Evolutionary conservation across 352 stramenopile genomes (phyloP), one percentile per base, ranked within the genome.

Genomic region (Phytopythium kandeliae): DNA sequence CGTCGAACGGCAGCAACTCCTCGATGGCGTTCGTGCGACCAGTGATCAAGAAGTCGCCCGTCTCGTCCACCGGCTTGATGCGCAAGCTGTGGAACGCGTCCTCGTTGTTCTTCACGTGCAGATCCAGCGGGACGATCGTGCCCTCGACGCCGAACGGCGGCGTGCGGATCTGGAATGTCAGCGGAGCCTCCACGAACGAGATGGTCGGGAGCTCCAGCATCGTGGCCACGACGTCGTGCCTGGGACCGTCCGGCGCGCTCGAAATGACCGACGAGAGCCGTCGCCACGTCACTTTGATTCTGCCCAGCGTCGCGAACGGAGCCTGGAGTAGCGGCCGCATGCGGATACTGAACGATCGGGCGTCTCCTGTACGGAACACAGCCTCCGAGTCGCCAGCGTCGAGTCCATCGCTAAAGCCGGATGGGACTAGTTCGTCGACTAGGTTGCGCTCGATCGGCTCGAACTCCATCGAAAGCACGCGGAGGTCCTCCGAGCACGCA

Each of bases 111-210:
- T 63, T 64, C 28, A 92, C 60, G 9, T 58, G 57, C 26, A 95
- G 59, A 30, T 81, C 64, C 55, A 92, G 69, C 26, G 58, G 55
- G 19, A 83, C 63, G 21, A 92, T 30, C 12, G 71, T 45, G 8
- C 81, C 81, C 43, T 92, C 76, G 13, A 88, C 57, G n/a, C 75
- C 84, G 63, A 87, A 95, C 26, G 74, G 55, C 19, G 84, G 84
- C 22, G 78, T 85, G 25, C 78, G 55, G 13, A 95, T 60, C 15
- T 66, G 65, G 40, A 92, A 73, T 9, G 69, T 86, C 33, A 95
- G 51, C 0, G 84, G 84, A 6, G 72, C 58, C 3, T 83, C 65
- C 11, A 89, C 61, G 48, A 95, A 95, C 21, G 78, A 74, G 13
- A 92, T 64, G 10, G 59, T 68, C 9, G 84, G 78, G 3, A 92